phyloP scores from a whole-genome alignment of 106 monocot species.

The Hemerocallis citrina region DNA sequence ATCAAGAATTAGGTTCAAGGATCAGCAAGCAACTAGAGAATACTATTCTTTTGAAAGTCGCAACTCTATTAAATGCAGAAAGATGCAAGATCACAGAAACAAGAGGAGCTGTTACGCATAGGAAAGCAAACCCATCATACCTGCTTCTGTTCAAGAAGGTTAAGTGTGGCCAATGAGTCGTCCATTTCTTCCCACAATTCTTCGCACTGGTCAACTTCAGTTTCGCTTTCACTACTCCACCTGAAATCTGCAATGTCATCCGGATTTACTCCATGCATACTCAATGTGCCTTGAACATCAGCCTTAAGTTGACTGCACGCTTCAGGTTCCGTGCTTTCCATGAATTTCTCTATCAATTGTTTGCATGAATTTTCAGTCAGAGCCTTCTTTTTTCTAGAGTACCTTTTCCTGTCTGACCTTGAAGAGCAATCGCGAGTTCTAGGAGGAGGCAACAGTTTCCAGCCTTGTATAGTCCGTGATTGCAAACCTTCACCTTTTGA shows the following conservation, averaged over 20 bases:
- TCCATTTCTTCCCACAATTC: slow-evolving; percentile 84
- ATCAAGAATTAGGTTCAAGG: too few relatives aligned
- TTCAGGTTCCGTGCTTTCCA: slow-evolving; percentile 28
- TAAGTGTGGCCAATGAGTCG: slow-evolving; percentile 32
- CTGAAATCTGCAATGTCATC: slow-evolving; percentile 27
- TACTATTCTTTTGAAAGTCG: too few relatives aligned
- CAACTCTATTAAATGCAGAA: too few relatives aligned
- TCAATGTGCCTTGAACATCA: slow-evolving; percentile 4
- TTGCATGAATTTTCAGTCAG: slow-evolving; percentile 31
- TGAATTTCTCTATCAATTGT: slow-evolving; percentile 30
- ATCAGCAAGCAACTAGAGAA: too few relatives aligned
- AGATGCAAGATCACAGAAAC: background rate
- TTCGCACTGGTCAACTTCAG: slow-evolving; percentile 40
- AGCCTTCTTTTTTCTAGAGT: slow-evolving; percentile 18
- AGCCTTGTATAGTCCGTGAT: background rate
- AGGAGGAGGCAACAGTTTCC: background rate
- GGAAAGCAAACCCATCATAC: slow-evolving; percentile 8
- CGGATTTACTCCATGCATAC: slow-evolving; percentile 6
- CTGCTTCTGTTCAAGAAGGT: slow-evolving; percentile 47
- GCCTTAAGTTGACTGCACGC: slow-evolving; percentile 7
- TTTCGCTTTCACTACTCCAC: slow-evolving; percentile 24
- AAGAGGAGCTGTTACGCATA: background rate
- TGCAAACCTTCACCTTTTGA: slow-evolving; percentile 5
- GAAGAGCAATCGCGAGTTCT: background rate
- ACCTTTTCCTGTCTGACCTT: slow-evolving; percentile 1